Conservation (phyloP, 768 basidiomycete genomes). For the Suillus subluteus region DNA sequence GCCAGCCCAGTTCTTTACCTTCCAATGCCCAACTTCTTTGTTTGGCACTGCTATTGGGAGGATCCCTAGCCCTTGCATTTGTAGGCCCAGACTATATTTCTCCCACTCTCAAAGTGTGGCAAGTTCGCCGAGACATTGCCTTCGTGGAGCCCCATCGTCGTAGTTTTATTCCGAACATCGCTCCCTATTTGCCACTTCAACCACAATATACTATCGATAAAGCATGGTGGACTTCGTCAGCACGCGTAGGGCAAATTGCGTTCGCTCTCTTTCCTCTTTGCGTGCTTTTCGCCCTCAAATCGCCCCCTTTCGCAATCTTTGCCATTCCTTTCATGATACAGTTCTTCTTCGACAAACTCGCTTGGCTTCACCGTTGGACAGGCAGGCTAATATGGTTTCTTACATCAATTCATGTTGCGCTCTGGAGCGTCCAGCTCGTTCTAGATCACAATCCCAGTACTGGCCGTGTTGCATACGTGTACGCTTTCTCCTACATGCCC, state of each 20-base stretch:
- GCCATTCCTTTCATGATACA: constrained; percentile 63
- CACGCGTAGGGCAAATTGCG: constrained; percentile 67
- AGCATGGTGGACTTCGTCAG: constrained; percentile 73
- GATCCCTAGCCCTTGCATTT: constrained; percentile 51
- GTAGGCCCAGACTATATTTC: constrained; percentile 72
- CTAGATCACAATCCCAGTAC: constrained; percentile 49
- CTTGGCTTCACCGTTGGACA: constrained; percentile 70
- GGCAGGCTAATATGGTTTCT: constrained; percentile 73
- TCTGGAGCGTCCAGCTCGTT: constrained; percentile 72
- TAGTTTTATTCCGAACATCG: constrained; percentile 28
- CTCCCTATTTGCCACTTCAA: constrained; percentile 40
- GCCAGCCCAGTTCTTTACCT: constrained; percentile 52
- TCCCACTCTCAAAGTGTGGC: constrained; percentile 51
- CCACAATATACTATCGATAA: constrained; percentile 67
- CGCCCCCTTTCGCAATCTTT: constrained; percentile 72
- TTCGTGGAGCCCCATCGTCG: constrained; percentile 23
- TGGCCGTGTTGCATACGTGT: constrained; percentile 46
- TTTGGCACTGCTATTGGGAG: constrained; percentile 46
- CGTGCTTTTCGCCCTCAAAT: constrained; percentile 71
- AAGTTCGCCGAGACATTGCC: constrained; percentile 30
- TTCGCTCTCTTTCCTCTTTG: constrained; percentile 75
- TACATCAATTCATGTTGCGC: constrained; percentile 57
- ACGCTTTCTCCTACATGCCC: constrained; percentile 60
- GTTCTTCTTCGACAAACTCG: constrained; percentile 76
- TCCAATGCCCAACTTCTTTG: constrained; percentile 66